Conservation (phyloP, 2,329 filamentous ascomycete genomes). For the Diaporthe sp. region DNA sequence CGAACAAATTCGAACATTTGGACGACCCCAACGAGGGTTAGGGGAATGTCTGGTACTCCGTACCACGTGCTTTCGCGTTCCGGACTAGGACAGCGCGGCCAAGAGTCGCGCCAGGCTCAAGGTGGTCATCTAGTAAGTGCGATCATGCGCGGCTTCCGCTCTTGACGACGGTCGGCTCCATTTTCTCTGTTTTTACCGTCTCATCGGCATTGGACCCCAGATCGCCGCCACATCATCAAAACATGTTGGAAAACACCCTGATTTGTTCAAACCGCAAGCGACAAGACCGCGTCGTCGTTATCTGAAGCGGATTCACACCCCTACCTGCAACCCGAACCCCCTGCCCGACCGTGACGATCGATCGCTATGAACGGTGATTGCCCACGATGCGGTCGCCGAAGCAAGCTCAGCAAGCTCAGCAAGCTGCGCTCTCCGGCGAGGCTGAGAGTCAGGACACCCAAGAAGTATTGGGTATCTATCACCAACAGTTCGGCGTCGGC, state of each 20-base stretch:
- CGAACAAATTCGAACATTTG: neutral
- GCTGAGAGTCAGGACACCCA: constrained; percentile 58
- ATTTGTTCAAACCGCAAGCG: neutral
- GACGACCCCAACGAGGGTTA: neutral
- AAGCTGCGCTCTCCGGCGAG: constrained; percentile 42
- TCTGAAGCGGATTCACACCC: neutral
- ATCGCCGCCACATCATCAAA: neutral
- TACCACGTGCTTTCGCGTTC: constrained; percentile 31
- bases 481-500: constrained; percentile 50
- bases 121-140: constrained; percentile 14
- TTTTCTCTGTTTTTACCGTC: neutral
- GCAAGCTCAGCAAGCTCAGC: constrained; percentile 41
- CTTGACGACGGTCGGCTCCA: neutral
- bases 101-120: constrained; percentile 9
- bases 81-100: neutral
- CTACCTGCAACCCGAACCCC: neutral
- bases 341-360: neutral
- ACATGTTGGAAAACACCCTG: neutral
- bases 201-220: neutral
- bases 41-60: neutral
- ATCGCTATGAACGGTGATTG: constrained; percentile 29
- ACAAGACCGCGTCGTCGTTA: neutral
- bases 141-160: neutral
- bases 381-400: constrained; percentile 39
- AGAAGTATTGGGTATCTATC: constrained; percentile 50